Evolutionary conservation across 176 grass and related monocot genomes (phyloP).

Genomic region (Hyparrhenia diplandra): DNA sequence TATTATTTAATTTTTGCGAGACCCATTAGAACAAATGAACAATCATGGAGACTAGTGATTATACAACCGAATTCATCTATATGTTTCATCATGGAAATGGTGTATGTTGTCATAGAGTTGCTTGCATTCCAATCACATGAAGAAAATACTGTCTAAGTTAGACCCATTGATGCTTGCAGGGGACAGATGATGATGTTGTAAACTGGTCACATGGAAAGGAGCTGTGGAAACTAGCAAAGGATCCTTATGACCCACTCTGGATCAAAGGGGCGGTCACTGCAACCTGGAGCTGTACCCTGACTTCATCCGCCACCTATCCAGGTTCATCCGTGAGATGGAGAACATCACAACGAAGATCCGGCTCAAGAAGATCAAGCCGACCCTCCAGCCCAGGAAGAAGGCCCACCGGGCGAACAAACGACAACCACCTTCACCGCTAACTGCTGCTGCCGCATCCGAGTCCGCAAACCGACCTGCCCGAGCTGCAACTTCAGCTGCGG

Average conservation of each 20-base stretch:
- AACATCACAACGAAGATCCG: slow-evolving; percentile 58
- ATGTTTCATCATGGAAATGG: neutral
- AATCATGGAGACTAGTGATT: neutral
- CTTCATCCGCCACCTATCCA: slow-evolving; percentile 84
- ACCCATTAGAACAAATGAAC: neutral
- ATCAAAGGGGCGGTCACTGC: slow-evolving; percentile 99
- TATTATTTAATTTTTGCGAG: neutral
- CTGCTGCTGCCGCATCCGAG: slow-evolving; percentile 73
- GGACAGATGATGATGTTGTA: slow-evolving; percentile 94
- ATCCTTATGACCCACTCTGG: slow-evolving; percentile 96
- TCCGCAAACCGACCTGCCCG: slow-evolving; percentile 64
- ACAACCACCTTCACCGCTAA: slow-evolving; percentile 82
- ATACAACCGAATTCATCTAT: neutral
- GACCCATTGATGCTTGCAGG: slow-evolving; percentile 37
- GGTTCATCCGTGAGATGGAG: slow-evolving; percentile 87
- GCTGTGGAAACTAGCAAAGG: slow-evolving; percentile 80
- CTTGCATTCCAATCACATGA: neutral
- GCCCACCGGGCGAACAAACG: slow-evolving; percentile 14
- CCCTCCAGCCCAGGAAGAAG: slow-evolving; percentile 40
- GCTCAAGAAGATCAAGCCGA: slow-evolving; percentile 82
- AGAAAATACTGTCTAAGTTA: neutral
- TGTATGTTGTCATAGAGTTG: neutral
- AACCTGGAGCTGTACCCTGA: slow-evolving; percentile 97
- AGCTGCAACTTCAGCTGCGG: slow-evolving; percentile 40
- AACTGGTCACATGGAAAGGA: slow-evolving; percentile 89